Base-by-base conservation (phyloP, 768 basidiomycete species). In the Lactarius sanguifluus region DNA sequence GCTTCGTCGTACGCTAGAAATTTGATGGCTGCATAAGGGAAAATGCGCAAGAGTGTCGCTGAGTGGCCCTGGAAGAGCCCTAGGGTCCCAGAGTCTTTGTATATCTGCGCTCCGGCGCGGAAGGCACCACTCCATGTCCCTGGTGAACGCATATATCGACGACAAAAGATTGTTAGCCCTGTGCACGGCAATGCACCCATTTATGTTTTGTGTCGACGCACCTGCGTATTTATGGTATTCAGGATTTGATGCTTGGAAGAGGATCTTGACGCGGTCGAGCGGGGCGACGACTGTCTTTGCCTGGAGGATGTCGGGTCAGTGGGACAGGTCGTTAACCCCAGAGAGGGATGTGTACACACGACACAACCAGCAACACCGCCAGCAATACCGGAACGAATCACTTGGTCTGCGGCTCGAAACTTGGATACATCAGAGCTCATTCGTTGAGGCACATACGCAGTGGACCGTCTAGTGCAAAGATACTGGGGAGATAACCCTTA, bases 31-130 rank as follows among this genome's bases (percentile, higher is more conserved):
- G 97, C 97, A 73, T 98, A 98, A 9, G 97, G 97, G 76, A 97
- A 96, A 72, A 98, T 90, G 64, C 97, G 88, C 57, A 97, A 78
- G 59, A 99, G 82, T 3, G 97, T 99, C 40, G 94, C 92, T 16
- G 95, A 95, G 76, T 99, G 97, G 8, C 97, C 97, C 81, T 97
- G 96, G 66, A 96, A 87, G 45, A 98, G 81, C 0, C 95, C 96
- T 61, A 89, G 82, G 15, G 88, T 65, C 3, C 97, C 97, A 57
- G 76, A 77, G 36, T 86, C 82, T 62, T 71, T 75, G 72, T 88
- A 89, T 69, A 99, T 96, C 66, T 85, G 81, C 47, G 78, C 81
- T 34, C 86, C 87, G 54, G 96, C 96, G 60, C 85, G 80, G 71
- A 89, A 86, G 25, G 92, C 88, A 54, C 96, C 96, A 69, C 85